These are phyloP conservation scores for Microdochium paspali DNA, from an alignment of 2,329 filamentous ascomycete genomes.

Conservation along the genomic window DNA sequence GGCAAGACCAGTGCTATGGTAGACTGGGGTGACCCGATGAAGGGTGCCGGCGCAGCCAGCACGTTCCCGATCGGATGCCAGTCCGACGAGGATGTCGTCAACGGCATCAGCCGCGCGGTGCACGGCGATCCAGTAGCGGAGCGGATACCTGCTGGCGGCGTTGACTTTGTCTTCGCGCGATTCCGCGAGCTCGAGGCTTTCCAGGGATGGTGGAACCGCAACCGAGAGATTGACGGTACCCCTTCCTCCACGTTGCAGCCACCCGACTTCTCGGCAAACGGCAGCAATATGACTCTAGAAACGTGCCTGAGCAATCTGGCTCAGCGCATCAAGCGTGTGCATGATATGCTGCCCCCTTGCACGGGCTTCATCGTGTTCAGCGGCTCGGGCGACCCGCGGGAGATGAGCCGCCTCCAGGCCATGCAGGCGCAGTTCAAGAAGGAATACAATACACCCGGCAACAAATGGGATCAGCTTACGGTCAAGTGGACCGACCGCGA, in stretches of 20 bases:
- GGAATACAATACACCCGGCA: conserved; percentile 54
- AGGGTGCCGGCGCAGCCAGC: conserved; percentile 46
- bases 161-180: conserved; percentile 59
- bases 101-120: conserved; percentile 47
- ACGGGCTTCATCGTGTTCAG: conserved; percentile 57
- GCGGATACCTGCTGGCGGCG: conserved; percentile 48
- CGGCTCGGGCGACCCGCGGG: conserved; percentile 58
- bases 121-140: conserved; percentile 47
- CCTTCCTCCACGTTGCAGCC: conserved; percentile 8
- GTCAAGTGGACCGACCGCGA: conserved; percentile 61
- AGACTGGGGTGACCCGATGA: conserved; percentile 77
- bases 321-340: conserved; percentile 41
- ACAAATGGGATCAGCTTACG: conserved; percentile 57
- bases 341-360: conserved; percentile 51
- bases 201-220: conserved; percentile 59
- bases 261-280: conserved; percentile 13
- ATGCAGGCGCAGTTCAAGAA: conserved; percentile 51
- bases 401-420: conserved; percentile 52
- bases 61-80: conserved; percentile 47
- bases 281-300: conserved; percentile 25
- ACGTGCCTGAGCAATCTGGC: conserved; percentile 34
- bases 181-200: conserved; percentile 56
- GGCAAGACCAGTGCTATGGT: conserved; percentile 65
- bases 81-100: conserved; percentile 48
- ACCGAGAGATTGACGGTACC: conserved; percentile 27